Evolutionary conservation across 441 rosid species (phyloP), one percentile per base, ranked within the genome.

Genomic region (Jatropha multifida): DNA sequence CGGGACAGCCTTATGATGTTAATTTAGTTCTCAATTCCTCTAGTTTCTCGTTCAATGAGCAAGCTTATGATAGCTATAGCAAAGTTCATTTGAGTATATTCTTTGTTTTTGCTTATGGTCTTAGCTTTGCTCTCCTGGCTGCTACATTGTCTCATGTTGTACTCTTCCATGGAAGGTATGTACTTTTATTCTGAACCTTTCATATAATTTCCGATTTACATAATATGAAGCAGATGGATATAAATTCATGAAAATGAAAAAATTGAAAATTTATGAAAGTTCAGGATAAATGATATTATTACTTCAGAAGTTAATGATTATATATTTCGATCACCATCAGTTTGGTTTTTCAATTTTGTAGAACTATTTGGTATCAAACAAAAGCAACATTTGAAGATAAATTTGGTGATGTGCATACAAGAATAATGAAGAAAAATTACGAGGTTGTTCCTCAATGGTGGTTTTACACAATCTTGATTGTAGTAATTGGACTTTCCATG

Each of bases 101-200:
- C 70, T 86, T 84, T 46, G 81, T 77, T 2, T 80, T 76, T 52
- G 1, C 75, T 9, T 83, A 86, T 48, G 89, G 88, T 41, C 51
- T 83, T n/a, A 81, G 84, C 79, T 88, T 88, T 59, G 89, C 78
- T 9, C 20, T 77, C n/a, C 51, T 84, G 73, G 80, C 83, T 12
- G 80, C 89, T 40, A 79, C 87, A 0, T 3, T 83, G 8, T 81
- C 91, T 54, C 91, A 88, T 68, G 89, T 88, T 8, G 80, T 73
- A 3, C 72, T 84, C 74, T 88, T 86, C 82, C 76, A 85, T 62
- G 89, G 88, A 73, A 83, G 86, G 86, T 70, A 77, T 11, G n/a
- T 12, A 5, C 8, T 2, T 13, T 14, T 15, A 51, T 23, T 23
- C 23, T 23, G 23, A 23, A 23, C 23, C 23, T 44, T 10, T 44